These are phyloP conservation scores for Chlorencoelia australis DNA, from an alignment of 2,329 filamentous ascomycete species.

Conservation along the genomic window DNA sequence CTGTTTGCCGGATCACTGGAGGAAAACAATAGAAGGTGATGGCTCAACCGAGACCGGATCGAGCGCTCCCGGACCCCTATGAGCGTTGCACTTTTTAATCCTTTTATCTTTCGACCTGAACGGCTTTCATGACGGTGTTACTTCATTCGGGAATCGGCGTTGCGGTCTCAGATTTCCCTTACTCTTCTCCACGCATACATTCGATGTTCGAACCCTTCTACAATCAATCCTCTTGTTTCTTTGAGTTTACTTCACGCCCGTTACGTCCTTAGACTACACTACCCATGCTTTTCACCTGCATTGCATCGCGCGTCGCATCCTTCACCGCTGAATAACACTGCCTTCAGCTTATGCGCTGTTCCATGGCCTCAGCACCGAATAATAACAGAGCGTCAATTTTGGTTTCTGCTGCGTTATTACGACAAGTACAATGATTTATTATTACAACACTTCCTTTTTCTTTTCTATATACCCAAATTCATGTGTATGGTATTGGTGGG, in stretches of 20 bases:
- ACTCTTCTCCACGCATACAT: slow-evolving; percentile 2
- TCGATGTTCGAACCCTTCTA: background rate
- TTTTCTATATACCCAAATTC: slow-evolving; percentile 27
- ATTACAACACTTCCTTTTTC: slow-evolving; percentile 11
- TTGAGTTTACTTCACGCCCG: slow-evolving; percentile 14
- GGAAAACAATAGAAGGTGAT: slow-evolving; percentile 91
- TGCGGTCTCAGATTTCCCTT: slow-evolving; percentile 10
- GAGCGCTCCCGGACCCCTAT: slow-evolving; percentile 25
- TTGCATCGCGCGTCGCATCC: slow-evolving; percentile 15
- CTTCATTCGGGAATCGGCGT: slow-evolving; percentile 20
- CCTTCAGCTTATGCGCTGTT: slow-evolving; percentile 17
- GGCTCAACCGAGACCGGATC: slow-evolving; percentile 56
- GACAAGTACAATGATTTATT: slow-evolving; percentile 6
- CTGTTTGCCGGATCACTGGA: slow-evolving; percentile 91
- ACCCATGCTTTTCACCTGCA: too few relatives aligned
- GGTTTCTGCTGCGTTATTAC: slow-evolving; percentile 5
- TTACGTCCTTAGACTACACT: slow-evolving; percentile 24
- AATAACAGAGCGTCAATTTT: slow-evolving; percentile 12
- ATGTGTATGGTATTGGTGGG: slow-evolving; percentile 18
- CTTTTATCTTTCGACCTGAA: slow-evolving; percentile 12
- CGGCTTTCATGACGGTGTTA: slow-evolving; percentile 25
- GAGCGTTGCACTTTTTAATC: slow-evolving; percentile 1
- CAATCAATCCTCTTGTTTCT: slow-evolving; percentile 6
- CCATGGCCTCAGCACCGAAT: slow-evolving; percentile 16
- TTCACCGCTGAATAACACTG: slow-evolving; percentile 7